A percentile compares a stretch with the other conserved stretches of the same genome.
Evolutionary conservation across 139 green algal genomes (phyloP).

Genomic region (Closterium sp.): DNA sequence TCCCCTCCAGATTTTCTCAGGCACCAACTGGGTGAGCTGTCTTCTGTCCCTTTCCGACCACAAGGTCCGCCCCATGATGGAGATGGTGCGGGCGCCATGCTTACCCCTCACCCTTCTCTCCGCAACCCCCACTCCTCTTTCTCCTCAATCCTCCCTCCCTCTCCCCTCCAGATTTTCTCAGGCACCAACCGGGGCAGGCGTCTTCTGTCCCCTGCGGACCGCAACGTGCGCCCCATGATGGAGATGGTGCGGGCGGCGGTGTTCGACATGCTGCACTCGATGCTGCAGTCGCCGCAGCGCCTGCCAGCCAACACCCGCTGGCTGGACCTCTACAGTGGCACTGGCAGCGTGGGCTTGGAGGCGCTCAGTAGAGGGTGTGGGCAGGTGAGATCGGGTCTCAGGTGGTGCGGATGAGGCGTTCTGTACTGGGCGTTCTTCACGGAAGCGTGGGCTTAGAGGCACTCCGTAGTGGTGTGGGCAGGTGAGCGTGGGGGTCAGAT

Average conservation of each 20-base stretch:
- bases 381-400: not conserved
- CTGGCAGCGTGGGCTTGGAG: not conserved
- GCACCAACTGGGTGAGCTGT: not conserved
- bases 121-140: not conserved
- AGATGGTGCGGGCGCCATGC: conserved; percentile 55
- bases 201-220: conserved; percentile 43
- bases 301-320: conserved; percentile 32
- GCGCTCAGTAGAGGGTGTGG: not conserved
- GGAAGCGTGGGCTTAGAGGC: not conserved
- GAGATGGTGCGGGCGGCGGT: conserved; percentile 57
- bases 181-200: not conserved
- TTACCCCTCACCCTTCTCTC: too few species aligned
- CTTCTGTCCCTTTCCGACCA: conserved; percentile 43
- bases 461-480: not conserved
- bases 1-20: too few species aligned
- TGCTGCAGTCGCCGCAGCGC: conserved; percentile 7
- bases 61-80: conserved; percentile 58
- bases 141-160: not conserved
- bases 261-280: conserved; percentile 53
- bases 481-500: conserved; percentile 10
- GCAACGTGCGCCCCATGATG: conserved; percentile 58
- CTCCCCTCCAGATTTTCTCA: too few species aligned
- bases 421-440: conserved; percentile 18
- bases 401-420: not conserved
- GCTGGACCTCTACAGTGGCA: conserved; percentile 55